Base-by-base conservation (phyloP, 2,329 filamentous ascomycete species). In the Penicillium thymicola region DNA sequence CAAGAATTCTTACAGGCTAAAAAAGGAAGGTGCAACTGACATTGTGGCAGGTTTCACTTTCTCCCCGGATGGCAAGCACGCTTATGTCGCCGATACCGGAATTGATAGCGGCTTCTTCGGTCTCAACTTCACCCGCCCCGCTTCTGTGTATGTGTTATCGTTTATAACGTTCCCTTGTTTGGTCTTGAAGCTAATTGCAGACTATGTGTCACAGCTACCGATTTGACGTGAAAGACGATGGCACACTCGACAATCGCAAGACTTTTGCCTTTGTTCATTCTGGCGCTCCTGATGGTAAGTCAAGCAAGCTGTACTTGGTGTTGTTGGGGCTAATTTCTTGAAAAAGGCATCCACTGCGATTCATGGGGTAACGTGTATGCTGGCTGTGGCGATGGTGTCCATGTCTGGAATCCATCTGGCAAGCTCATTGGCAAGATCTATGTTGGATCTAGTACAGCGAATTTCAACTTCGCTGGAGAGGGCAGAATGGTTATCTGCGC, bases 361-460 rank as follows among this genome's bases (percentile, higher is more conserved):
- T 73, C 72, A 0, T 64, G 76, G n/a, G 82, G 82, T 8, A 84
- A 84, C 64, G 78, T 85, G 1, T 84, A 82, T 69, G 76, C 77
- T 10, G 81, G 78, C 0, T 81, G 79, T 56, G 80, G 79, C 0
- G 81, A 84, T 62, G 82, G 81, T 0, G 70, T 84, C 21, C 77
- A 82, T 55, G 75, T 84, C 5, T 85, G 81, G 80, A 76, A 75
- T 59, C 65, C 74, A 0, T 72, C 73, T 5, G 82, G 81, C 0
- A 75, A 60, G 8, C 62, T 82, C 34, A 77, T 88, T 64, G 73
- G 79, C 3, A 88, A 87, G 72, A 82, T 88, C 44, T 49, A 74
- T 67, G 1, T 72, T 66, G 56, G 60, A 23, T 44, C 58, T 6
- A 53, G 52, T 14, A 47, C 61, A 1, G 78, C 79, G 16, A 82